These are phyloP conservation scores for Kodamaea sp. DNA, from an alignment of 1,139 yeast species.

Conservation along the genomic window DNA sequence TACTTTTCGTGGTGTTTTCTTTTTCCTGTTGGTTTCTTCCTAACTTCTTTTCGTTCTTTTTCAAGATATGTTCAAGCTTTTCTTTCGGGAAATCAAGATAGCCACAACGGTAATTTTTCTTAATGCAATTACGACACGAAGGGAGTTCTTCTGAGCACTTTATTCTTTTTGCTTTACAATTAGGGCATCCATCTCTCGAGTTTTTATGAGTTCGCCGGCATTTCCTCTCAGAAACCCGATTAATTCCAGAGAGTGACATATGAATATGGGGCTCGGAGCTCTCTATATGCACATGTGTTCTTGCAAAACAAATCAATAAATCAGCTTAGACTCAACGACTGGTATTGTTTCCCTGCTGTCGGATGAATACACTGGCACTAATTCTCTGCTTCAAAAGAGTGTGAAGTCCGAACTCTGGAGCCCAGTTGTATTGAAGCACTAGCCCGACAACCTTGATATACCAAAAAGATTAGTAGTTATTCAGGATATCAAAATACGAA, in stretches of 20 bases:
- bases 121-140: slow-evolving; percentile 40
- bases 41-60: slow-evolving; percentile 31
- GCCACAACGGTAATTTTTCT: slow-evolving; percentile 43
- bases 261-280: not conserved
- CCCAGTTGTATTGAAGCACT: no score
- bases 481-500: no score
- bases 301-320: not conserved
- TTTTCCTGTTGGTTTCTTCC: no score
- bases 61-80: slow-evolving; percentile 32
- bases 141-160: slow-evolving; percentile 50
- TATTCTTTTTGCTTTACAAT: slow-evolving; percentile 46
- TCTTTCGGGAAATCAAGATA: slow-evolving; percentile 45
- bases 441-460: no score
- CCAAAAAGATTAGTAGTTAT: no score
- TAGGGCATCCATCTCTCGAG: slow-evolving; percentile 49
- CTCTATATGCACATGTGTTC: not conserved
- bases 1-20: no score
- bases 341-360: no score
- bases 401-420: no score
- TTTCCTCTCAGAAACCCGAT: slow-evolving; percentile 28
- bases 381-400: no score
- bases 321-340: no score
- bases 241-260: slow-evolving; percentile 8
- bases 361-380: no score
- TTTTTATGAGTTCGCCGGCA: slow-evolving; percentile 48